A percentile compares a stretch with the other conserved stretches of the same genome.
Conservation (phyloP, 2,329 filamentous ascomycete species). For the Blastomyces silverae region DNA sequence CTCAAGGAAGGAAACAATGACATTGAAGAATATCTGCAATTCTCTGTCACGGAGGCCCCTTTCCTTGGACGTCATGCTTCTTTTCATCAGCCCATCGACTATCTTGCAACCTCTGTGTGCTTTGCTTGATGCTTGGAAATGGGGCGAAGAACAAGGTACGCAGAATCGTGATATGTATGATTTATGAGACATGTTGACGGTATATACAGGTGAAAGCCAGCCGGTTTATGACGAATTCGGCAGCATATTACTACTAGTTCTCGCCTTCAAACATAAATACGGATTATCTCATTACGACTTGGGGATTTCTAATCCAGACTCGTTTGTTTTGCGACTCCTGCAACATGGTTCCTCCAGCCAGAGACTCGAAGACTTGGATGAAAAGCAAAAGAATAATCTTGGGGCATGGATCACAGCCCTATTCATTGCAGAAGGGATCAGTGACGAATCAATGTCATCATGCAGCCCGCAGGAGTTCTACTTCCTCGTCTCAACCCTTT, state of each 20-base stretch:
- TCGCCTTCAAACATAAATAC: conserved; percentile 54
- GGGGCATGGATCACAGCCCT: conserved; percentile 56
- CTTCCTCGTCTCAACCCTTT: conserved; percentile 54
- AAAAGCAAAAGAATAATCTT: conserved; percentile 52
- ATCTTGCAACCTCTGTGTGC: conserved; percentile 54
- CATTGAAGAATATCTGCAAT: conserved; percentile 55
- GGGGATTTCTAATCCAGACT: conserved; percentile 45
- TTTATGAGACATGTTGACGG: conserved; percentile 18
- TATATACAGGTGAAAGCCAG: conserved; percentile 50
- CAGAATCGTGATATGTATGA: background rate
- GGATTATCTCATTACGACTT: conserved; percentile 48
- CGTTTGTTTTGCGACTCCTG: conserved; percentile 52
- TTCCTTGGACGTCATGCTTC: conserved; percentile 53
- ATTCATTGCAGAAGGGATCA: conserved; percentile 57
- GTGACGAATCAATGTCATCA: conserved; percentile 57
- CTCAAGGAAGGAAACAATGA: conserved; percentile 55
- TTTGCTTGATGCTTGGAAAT: conserved; percentile 57
- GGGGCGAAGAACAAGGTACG: conserved; percentile 56
- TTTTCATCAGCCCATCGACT: conserved; percentile 53
- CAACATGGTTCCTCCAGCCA: conserved; percentile 42
- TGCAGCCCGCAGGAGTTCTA: conserved; percentile 61
- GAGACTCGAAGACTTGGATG: conserved; percentile 47
- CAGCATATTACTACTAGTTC: conserved; percentile 52
- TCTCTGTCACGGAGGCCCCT: conserved; percentile 50
- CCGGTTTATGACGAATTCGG: conserved; percentile 62